Percentiles rank a stretch among this genome's conserved stretches.
These are phyloP conservation scores for Jamesozyma piceae DNA, from an alignment of 805 yeast genomes.

Conservation along the genomic window DNA sequence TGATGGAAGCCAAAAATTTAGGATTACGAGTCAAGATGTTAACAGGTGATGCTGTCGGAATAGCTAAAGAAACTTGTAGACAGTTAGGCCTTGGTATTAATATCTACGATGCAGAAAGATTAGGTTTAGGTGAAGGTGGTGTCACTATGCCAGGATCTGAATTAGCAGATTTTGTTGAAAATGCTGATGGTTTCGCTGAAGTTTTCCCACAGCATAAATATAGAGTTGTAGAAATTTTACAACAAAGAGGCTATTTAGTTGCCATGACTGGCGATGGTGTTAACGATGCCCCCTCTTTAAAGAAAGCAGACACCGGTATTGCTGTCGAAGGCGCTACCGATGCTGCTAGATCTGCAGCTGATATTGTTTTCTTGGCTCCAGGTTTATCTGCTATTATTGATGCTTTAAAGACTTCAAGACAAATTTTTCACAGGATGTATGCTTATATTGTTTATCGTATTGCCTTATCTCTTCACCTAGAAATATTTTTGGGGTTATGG, in stretches of 20 bases:
- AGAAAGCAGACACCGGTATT: conserved; percentile 93
- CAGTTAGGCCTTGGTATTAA: conserved; percentile 94
- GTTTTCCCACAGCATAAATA: conserved; percentile 97
- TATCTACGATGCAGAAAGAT: conserved; percentile 93
- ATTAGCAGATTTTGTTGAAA: conserved; percentile 93
- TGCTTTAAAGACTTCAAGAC: conserved; percentile 90
- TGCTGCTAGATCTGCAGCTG: conserved; percentile 96
- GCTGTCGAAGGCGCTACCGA: conserved; percentile 98
- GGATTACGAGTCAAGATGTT: conserved; percentile 96
- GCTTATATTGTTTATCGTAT: conserved; percentile 96
- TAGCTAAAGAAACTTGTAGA: conserved; percentile 96
- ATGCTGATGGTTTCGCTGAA: conserved; percentile 97
- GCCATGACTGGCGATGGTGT: conserved; percentile 99
- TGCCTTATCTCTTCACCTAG: conserved; percentile 90
- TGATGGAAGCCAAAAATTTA: conserved; percentile 77
- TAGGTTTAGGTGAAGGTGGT: conserved; percentile 92
- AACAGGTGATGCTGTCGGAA: conserved; percentile 98
- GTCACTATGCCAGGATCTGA: conserved; percentile 90
- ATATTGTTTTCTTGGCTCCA: conserved; percentile 89
- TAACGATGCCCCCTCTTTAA: conserved; percentile 94
- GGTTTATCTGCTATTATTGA: conserved; percentile 93
- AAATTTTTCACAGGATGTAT: conserved; percentile 98
- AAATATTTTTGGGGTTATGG: conserved; percentile 92
- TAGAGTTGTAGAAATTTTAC: conserved; percentile 90
- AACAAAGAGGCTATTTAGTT: conserved; percentile 91